A percentile compares a stretch with the other conserved stretches of the same genome.
Evolutionary conservation across 2,329 filamentous ascomycete genomes (phyloP).

Genomic region (Aotearoamyces nothofagi): DNA sequence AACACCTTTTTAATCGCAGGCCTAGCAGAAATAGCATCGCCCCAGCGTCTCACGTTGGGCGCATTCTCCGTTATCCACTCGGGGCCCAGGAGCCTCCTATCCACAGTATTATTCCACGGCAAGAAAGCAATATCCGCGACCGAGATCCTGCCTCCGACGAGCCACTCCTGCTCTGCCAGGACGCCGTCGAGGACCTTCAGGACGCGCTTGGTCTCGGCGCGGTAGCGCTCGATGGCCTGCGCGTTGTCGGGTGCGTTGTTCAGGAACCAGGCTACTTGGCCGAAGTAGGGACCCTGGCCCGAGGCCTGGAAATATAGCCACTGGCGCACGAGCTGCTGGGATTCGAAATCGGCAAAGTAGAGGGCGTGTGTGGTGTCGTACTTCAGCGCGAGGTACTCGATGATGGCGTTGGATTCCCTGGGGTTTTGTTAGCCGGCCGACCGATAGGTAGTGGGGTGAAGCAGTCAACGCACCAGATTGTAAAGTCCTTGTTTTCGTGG

Average conservation of each 20-base stretch:
- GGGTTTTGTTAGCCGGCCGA: no score
- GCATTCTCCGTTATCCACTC: no score
- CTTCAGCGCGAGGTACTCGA: constrained; percentile 24
- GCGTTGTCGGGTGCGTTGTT: constrained; percentile 21
- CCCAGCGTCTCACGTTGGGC: no score
- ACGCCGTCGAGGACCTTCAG: constrained; percentile 25
- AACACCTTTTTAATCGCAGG: constrained; percentile 3
- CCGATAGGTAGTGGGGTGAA: no score
- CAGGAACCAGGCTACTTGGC: constrained; percentile 16
- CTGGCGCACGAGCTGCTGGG: no score
- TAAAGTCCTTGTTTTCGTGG: constrained; percentile 43
- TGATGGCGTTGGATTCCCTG: constrained; percentile 27
- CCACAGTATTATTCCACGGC: constrained; percentile 5
- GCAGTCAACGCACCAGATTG: no score
- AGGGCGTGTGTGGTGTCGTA: constrained; percentile 12
- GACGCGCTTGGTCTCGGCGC: constrained; percentile 22
- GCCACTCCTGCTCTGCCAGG: constrained; percentile 20
- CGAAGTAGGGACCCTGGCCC: constrained; percentile 24
- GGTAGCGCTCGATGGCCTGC: constrained; percentile 28
- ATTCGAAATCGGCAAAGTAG: constrained; percentile 6
- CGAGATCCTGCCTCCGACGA: constrained; percentile 23
- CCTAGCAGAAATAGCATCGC: no score
- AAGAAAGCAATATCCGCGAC: constrained; percentile 21
- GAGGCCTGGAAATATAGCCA: constrained; percentile 23
- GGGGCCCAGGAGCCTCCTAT: no score